Base-by-base conservation (phyloP, 2,329 filamentous ascomycete species). In the Xylaria sp. region DNA sequence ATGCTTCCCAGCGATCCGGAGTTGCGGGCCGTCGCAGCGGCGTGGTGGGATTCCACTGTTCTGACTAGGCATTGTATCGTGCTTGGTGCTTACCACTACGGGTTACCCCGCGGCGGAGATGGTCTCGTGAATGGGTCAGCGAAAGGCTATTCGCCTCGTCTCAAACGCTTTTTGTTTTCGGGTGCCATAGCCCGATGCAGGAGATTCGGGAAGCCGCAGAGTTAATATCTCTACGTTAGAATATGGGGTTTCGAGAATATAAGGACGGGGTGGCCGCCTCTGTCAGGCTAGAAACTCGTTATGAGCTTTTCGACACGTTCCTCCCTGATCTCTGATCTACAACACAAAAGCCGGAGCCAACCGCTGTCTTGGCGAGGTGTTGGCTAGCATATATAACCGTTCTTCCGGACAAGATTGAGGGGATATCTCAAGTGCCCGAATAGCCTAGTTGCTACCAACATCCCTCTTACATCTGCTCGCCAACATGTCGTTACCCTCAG, bases 401-500 rank as follows among this genome's bases (percentile, higher is more conserved):
- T 72, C 69, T 72, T 64, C 71, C 68, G 68, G 64, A 66, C 70
- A 70, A 72, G 62, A 62, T 65, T 60, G 56, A 70, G 60, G 56
- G 56, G 43, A 60, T 62, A 67, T 63, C 63, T 55, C 53, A 58
- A 54, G 64, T 49, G 35, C 54, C 44, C 60, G 65, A 63, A 48
- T 70, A 69, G 60, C 66, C 63, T 66, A 53, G 47, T 15, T 37
- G 27, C 59, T 9, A 23, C 33, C 58, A 60, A 41, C 58, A 70
- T 54, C 51, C 70, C 52, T 53, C 59, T 54, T 43, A 29, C 56
- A 17, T 60, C 41, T 59, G 21, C 58, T 58, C 25, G 58, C 43
- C 70, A 77, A 65, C 69, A 86, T 86, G 82, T 80, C 82, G 72
- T 81, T 92, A 58, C 87, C 87, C 38, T 81, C 83, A 58, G 88